Percentiles rank a stretch among this genome's conserved stretches.
phyloP scores from a whole-genome alignment of 176 grass and related monocot species.

The Cenchrus fungigraminus region DNA sequence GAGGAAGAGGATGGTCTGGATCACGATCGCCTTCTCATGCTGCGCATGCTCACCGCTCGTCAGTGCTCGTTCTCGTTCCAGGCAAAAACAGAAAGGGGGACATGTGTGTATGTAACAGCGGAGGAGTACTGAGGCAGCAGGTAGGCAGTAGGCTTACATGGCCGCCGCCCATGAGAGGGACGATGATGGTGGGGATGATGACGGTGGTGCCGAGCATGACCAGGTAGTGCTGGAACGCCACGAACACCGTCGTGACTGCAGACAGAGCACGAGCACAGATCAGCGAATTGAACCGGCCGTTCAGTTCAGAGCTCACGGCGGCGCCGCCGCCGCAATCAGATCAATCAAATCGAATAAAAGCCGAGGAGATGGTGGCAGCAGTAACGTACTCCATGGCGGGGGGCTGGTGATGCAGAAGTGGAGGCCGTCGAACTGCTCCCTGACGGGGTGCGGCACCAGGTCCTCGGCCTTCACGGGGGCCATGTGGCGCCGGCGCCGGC shows the following conservation, averaged over 20 bases:
- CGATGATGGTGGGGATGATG: constrained; percentile 83
- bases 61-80: background rate
- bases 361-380: background rate
- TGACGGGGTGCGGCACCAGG: constrained; percentile 55
- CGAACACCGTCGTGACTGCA: constrained; percentile 62
- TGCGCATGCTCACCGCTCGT: background rate
- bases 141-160: constrained; percentile 42
- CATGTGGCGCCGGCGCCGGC: constrained; percentile 36
- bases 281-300: no score
- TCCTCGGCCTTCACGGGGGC: constrained; percentile 60
- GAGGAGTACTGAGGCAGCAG: background rate
- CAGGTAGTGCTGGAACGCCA: constrained; percentile 94
- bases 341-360: background rate
- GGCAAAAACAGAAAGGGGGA: no score
- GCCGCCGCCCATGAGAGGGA: constrained; percentile 93
- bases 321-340: background rate
- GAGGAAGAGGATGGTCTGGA: constrained; percentile 89
- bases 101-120: no score
- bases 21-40: constrained; percentile 96
- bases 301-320: background rate
- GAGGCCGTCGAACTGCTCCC: constrained; percentile 73
- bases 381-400: constrained; percentile 75
- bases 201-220: constrained; percentile 98
- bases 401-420: constrained; percentile 96
- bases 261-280: background rate